Conservation (phyloP, 257 asterid species). For the Solanum sitiens region DNA sequence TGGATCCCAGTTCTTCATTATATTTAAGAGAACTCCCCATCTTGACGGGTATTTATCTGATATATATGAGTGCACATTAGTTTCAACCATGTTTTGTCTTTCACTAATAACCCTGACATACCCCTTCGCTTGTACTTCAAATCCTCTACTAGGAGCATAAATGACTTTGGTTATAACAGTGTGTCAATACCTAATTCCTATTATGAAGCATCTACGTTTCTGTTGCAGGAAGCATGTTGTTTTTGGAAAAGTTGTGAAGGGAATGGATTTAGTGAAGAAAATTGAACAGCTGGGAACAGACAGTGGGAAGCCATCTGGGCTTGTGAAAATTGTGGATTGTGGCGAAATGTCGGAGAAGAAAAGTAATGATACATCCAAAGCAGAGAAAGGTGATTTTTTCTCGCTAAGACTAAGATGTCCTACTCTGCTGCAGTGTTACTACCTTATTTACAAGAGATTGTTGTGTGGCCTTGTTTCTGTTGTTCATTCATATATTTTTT, state of each 20-base stretch:
- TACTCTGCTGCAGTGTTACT: neutral
- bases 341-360: conserved; percentile 51
- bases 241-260: conserved; percentile 88
- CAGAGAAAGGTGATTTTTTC: conserved; percentile 48
- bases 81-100: neutral
- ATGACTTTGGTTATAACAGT: neutral
- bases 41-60: conserved; percentile 71
- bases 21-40: conserved; percentile 81
- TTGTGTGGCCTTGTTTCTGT: neutral
- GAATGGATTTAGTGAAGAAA: conserved; percentile 73
- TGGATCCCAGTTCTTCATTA: conserved; percentile 95
- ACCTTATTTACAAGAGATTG: neutral
- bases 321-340: conserved; percentile 69
- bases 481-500: neutral
- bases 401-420: neutral
- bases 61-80: neutral
- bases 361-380: conserved; percentile 15
- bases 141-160: neutral
- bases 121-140: neutral
- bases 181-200: neutral
- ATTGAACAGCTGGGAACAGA: conserved; percentile 73
- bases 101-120: neutral
- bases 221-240: conserved; percentile 85
- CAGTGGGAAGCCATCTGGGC: conserved; percentile 51
- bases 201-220: neutral